These are phyloP conservation scores for Apiotrichum mycotoxinovorans DNA, from an alignment of 1,284 basidiomycete species.

Conservation along the genomic window DNA sequence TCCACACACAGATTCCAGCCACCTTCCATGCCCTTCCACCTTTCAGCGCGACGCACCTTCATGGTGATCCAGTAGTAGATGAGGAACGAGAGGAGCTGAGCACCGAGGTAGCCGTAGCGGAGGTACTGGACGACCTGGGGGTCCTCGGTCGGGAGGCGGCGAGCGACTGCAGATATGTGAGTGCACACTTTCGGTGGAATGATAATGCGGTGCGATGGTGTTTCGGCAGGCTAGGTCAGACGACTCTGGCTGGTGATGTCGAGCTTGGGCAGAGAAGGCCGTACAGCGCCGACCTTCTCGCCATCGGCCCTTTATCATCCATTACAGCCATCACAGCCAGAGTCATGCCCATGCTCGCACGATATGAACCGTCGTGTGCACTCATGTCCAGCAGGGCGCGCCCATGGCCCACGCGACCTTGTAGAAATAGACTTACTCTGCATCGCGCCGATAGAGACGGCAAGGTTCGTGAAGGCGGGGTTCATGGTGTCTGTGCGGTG, in stretches of 20 bases:
- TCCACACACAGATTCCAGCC: background rate
- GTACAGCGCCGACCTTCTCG: no score
- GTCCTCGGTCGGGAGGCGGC: constrained; percentile 23
- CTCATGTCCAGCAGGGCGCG: no score
- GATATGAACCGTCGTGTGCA: no score
- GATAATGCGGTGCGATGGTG: no score
- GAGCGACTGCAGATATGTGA: constrained; percentile 11
- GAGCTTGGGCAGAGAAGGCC: no score
- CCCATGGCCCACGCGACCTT: no score
- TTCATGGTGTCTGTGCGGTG: constrained; percentile 30
- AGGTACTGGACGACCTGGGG: constrained; percentile 20
- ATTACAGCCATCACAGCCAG: no score
- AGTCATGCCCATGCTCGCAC: no score
- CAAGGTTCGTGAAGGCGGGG: constrained; percentile 61
- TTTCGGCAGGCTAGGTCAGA: background rate
- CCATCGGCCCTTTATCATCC: no score
- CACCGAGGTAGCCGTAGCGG: constrained; percentile 15
- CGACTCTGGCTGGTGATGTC: background rate
- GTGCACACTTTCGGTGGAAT: background rate
- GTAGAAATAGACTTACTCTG: constrained; percentile 71
- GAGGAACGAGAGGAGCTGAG: constrained; percentile 16
- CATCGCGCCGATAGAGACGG: constrained; percentile 86
- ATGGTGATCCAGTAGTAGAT: constrained; percentile 22
- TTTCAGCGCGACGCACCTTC: constrained; percentile 9
- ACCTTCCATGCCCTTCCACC: background rate